phyloP scores from a whole-genome alignment of 768 basidiomycete species.

The Terana coerulea region DNA sequence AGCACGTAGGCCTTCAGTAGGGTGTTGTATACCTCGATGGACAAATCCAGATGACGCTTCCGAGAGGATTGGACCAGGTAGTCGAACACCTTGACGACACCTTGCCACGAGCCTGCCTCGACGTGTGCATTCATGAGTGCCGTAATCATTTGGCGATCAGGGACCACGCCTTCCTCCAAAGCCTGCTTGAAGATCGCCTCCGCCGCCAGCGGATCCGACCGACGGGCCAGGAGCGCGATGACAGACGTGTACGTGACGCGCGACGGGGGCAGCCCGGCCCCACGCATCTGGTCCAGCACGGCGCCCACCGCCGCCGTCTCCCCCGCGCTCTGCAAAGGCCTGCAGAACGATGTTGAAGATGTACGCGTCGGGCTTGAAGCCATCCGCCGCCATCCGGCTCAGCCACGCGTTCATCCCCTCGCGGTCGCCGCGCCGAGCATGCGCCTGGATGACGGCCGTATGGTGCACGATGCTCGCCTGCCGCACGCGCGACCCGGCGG shows the following conservation, averaged over 20 bases:
- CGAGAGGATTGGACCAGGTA: conserved; percentile 36
- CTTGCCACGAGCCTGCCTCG: conserved; percentile 74
- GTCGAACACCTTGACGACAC: conserved; percentile 68
- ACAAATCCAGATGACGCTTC: conserved; percentile 11
- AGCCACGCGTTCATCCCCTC: conserved; percentile 54
- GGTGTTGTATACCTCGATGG: conserved; percentile 67
- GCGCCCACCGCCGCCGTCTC: conserved; percentile 49
- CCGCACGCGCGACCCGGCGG: conserved; percentile 19
- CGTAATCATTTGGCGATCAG: conserved; percentile 62
- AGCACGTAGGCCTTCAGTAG: conserved; percentile 82
- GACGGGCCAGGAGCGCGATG: conserved; percentile 60
- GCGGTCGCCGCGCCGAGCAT: conserved; percentile 43
- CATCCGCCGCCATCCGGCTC: conserved; percentile 42
- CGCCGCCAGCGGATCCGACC: conserved; percentile 59
- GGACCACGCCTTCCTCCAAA: conserved; percentile 53
- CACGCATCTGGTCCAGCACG: conserved; percentile 61
- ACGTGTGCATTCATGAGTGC: conserved; percentile 82
- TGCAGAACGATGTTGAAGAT: conserved; percentile 61
- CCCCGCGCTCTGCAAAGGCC: conserved; percentile 47
- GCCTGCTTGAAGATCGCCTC: conserved; percentile 66
- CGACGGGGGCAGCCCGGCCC: conserved; percentile 42
- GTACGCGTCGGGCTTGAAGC: conserved; percentile 48
- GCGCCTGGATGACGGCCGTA: conserved; percentile 52
- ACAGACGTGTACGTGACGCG: conserved; percentile 59
- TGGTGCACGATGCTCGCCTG: conserved; percentile 50